Conservation (phyloP, 2,329 filamentous ascomycete species). For the Metarhizium brunneum region DNA sequence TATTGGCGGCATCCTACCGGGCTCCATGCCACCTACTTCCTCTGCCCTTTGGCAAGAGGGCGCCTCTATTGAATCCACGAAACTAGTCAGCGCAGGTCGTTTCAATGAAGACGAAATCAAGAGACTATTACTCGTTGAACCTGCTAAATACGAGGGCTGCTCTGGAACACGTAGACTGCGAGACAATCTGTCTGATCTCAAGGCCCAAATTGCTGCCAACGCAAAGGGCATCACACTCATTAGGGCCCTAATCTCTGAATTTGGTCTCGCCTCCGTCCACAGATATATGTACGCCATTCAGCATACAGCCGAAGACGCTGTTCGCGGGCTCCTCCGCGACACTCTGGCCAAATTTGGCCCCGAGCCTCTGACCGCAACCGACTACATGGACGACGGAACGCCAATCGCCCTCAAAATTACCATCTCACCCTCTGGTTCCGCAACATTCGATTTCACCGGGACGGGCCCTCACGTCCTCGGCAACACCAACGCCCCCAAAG, state of each 20-base stretch:
- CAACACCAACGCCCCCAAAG: conserved; percentile 24
- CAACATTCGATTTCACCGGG: conserved; percentile 47
- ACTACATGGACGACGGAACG: conserved; percentile 78
- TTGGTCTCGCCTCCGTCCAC: conserved; percentile 61
- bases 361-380: conserved; percentile 22
- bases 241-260: conserved; percentile 60
- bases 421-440: conserved; percentile 66
- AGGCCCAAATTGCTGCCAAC: conserved; percentile 80
- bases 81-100: conserved; percentile 65
- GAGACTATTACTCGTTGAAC: conserved; percentile 62
- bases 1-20: conserved; percentile 70
- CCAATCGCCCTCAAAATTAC: conserved; percentile 67
- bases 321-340: conserved; percentile 40
- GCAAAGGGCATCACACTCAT: conserved; percentile 76
- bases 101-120: conserved; percentile 73
- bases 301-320: conserved; percentile 44
- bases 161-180: conserved; percentile 68
- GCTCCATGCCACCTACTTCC: conserved; percentile 73
- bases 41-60: conserved; percentile 57
- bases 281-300: conserved; percentile 40
- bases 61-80: conserved; percentile 53
- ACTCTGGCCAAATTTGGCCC: conserved; percentile 10
- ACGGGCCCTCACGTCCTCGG: conserved; percentile 22
- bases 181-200: conserved; percentile 80
- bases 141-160: conserved; percentile 66